phyloP scores from a whole-genome alignment of 2,329 filamentous ascomycete genomes.

The Pseudogymnoascus pannorum region DNA sequence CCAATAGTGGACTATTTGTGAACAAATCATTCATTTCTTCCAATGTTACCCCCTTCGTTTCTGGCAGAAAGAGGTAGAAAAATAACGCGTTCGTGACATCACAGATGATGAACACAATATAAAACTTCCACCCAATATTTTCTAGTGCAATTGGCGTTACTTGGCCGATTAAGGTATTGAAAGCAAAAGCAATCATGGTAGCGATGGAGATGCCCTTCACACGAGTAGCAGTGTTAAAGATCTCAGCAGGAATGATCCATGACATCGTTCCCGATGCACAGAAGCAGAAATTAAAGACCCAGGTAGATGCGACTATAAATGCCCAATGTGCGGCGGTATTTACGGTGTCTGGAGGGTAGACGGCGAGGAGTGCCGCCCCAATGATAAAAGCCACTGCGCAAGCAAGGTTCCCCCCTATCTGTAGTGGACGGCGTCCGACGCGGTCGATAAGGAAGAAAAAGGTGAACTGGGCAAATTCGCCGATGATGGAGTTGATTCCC shows the following conservation, averaged over 20 bases:
- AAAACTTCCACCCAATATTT: constrained; percentile 24
- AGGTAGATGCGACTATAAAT: constrained; percentile 52
- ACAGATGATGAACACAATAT: constrained; percentile 48
- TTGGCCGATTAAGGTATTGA: constrained; percentile 61
- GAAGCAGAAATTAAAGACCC: constrained; percentile 57
- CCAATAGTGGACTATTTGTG: constrained; percentile 48
- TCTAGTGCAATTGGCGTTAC: constrained; percentile 42
- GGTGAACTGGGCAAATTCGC: constrained; percentile 58
- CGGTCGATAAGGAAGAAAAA: constrained; percentile 64
- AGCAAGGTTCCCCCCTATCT: constrained; percentile 56
- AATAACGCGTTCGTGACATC: constrained; percentile 59
- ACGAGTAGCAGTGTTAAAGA: constrained; percentile 54
- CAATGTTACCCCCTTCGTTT: constrained; percentile 49
- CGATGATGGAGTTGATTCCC: constrained; percentile 65
- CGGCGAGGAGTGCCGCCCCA: constrained; percentile 29
- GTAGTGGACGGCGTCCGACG: constrained; percentile 60
- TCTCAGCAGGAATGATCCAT: constrained; percentile 43
- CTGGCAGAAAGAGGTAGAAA: constrained; percentile 54
- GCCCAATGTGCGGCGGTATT: constrained; percentile 45
- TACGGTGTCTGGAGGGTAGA: constrained; percentile 41
- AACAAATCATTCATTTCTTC: constrained; percentile 57
- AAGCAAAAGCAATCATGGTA: constrained; percentile 52
- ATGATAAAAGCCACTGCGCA: constrained; percentile 44
- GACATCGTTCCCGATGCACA: constrained; percentile 29
- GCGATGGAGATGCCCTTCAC: constrained; percentile 53